phyloP scores from a whole-genome alignment of 257 asterid species.

The Primulina eburnea region DNA sequence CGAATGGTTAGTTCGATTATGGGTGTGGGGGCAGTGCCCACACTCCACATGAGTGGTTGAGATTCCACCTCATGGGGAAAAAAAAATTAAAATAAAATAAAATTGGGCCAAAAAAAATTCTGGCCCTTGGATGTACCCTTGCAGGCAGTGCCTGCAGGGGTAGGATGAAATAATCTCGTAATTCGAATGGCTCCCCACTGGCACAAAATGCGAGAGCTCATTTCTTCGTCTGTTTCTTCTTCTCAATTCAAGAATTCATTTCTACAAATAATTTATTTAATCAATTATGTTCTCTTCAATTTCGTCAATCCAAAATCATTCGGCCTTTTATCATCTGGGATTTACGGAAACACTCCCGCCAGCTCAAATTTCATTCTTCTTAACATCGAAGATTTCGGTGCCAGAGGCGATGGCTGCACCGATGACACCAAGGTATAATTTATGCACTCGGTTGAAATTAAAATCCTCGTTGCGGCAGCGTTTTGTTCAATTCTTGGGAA shows the following conservation, averaged over 20 bases:
- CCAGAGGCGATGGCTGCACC: conserved; percentile 57
- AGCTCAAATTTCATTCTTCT: conserved; percentile 29
- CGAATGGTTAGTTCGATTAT: no score
- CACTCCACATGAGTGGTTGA: no score
- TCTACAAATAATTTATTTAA: conserved; percentile 22
- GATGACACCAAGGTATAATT: conserved; percentile 50
- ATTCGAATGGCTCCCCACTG: background rate
- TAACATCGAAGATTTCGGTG: conserved; percentile 55
- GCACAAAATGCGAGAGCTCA: background rate
- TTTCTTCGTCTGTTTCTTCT: background rate
- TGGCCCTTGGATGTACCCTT: no score
- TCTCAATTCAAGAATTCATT: background rate
- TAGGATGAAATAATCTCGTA: no score
- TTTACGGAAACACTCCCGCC: conserved; percentile 27
- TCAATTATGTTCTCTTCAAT: conserved; percentile 8
- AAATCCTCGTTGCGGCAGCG: background rate
- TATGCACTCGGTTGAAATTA: background rate
- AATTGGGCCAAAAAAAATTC: no score
- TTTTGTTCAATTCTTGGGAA: background rate
- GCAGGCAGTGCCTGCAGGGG: no score
- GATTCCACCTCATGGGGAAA: no score
- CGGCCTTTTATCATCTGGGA: conserved; percentile 34
- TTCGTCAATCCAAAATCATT: conserved; percentile 8
- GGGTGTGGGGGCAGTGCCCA: no score
- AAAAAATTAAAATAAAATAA: no score